Evolutionary conservation across 2,329 filamentous ascomycete species (phyloP), one percentile per base, ranked within the genome.

Genomic region (Coniella lustricola): DNA sequence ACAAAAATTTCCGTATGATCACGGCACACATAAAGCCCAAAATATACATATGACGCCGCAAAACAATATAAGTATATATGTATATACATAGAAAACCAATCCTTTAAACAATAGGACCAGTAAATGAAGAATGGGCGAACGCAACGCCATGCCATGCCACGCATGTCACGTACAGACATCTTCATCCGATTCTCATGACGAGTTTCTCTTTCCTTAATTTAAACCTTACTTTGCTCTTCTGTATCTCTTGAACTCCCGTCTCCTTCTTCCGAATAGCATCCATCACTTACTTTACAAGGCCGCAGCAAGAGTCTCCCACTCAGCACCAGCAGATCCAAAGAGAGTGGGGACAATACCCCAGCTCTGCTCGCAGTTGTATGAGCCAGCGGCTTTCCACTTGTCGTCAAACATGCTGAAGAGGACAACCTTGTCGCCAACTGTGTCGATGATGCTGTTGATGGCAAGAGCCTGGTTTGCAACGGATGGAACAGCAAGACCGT

Each of bases 361-460:
- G 75, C 76, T 74, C 70, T 83, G 81, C 82, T 96, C 90, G 60
- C 90, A 88, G 53, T 70, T 69, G 68, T 82, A 87, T 31, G 69
- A 65, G 57, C 84, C 85, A 25, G 77, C 68, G 35, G 69, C 60
- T 82, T 96, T 96, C 90, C 90, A 97, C 57, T 67, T 55, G 66
- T 96, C 90, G 61, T 94, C 73, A 60, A 78, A 73, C 70, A 77
- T 89, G 57, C 82, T 87, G 81, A 96, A 94, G 73, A 95, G 83
- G 66, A 88, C 82, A 37, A 81, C 78, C 69, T 82, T 77, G 60
- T 75, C 69, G 61, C 89, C 89, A 50, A 79, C 76, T 54, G 70
- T 69, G 59, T 77, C 60, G 56, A 82, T 69, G 64, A 97, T 91
- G 50, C 78, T 78, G 55, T 76, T 64, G 64, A 97, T 81, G 59